A percentile compares a stretch with the other conserved stretches of the same genome.
Evolutionary conservation across 2,329 filamentous ascomycete species (phyloP).

Genomic region (Mollisia scopiformis): DNA sequence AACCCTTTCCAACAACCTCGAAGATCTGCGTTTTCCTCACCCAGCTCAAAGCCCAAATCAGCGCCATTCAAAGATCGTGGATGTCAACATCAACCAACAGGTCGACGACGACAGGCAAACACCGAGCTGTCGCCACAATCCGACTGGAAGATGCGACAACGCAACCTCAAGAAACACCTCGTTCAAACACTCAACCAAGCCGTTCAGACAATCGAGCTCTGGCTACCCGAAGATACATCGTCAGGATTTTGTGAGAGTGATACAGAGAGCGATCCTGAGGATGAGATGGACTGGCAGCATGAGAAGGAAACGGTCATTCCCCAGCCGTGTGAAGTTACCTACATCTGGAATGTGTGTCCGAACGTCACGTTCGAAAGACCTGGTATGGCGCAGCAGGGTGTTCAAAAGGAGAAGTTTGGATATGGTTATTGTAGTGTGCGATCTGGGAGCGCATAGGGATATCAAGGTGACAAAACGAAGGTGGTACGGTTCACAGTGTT

Average conservation of each 20-base stretch:
- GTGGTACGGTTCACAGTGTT: too few species aligned
- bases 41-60: neutral
- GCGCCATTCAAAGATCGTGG: too few species aligned
- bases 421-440: too few species aligned
- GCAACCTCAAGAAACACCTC: constrained; percentile 14
- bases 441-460: too few species aligned
- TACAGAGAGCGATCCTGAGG: constrained; percentile 19
- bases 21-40: neutral
- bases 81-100: too few species aligned
- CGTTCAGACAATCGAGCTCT: constrained; percentile 16
- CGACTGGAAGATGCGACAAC: neutral
- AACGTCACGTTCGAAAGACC: neutral
- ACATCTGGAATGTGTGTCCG: neutral
- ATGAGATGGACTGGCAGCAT: constrained; percentile 32
- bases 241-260: too few species aligned
- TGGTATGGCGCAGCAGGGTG: too few species aligned
- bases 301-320: constrained; percentile 23
- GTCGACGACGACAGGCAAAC: neutral
- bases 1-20: neutral
- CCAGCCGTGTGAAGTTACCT: neutral
- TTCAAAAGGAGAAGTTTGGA: too few species aligned
- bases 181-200: constrained; percentile 7
- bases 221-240: constrained; percentile 28
- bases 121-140: neutral
- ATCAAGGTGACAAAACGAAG: too few species aligned